A percentile compares a stretch with the other conserved stretches of the same genome.
phyloP scores from a whole-genome alignment of 1,284 basidiomycete species.

The Somion occarium region DNA sequence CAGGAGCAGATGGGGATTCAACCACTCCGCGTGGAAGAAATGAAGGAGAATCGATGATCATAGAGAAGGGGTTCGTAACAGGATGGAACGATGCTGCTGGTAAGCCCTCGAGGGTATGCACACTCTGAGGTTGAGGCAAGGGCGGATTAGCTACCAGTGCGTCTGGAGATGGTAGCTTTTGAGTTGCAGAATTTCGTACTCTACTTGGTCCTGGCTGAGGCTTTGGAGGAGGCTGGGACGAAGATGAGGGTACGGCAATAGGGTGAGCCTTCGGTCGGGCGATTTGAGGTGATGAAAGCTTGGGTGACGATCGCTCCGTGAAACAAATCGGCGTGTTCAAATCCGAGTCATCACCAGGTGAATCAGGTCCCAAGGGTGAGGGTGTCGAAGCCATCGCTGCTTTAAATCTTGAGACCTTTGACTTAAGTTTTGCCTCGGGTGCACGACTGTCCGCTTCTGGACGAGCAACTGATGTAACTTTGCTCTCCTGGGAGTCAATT shows the following conservation, averaged over 20 bases:
- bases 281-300: slow-evolving; percentile 19
- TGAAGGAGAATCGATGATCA: slow-evolving; percentile 29
- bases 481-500: background rate
- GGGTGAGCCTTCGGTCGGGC: background rate
- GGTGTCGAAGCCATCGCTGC: slow-evolving; percentile 16
- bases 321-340: slow-evolving; percentile 24
- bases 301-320: slow-evolving; percentile 27
- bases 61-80: slow-evolving; percentile 8
- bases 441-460: slow-evolving; percentile 5
- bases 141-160: slow-evolving; percentile 3
- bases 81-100: background rate
- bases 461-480: background rate
- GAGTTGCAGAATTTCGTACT: background rate
- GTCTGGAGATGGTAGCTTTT: slow-evolving; percentile 6
- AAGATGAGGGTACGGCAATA: slow-evolving; percentile 7
- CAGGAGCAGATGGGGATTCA: slow-evolving; percentile 17
- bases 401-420: slow-evolving; percentile 40
- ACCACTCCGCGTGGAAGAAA: slow-evolving; percentile 19
- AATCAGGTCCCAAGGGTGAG: slow-evolving; percentile 4
- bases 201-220: background rate
- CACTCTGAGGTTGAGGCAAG: background rate
- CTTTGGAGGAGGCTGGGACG: slow-evolving; percentile 7
- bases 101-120: background rate
- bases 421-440: slow-evolving; percentile 23
- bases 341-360: slow-evolving; percentile 15